phyloP scores from a whole-genome alignment of 1,284 basidiomycete species.

The Tilletia setariae region DNA sequence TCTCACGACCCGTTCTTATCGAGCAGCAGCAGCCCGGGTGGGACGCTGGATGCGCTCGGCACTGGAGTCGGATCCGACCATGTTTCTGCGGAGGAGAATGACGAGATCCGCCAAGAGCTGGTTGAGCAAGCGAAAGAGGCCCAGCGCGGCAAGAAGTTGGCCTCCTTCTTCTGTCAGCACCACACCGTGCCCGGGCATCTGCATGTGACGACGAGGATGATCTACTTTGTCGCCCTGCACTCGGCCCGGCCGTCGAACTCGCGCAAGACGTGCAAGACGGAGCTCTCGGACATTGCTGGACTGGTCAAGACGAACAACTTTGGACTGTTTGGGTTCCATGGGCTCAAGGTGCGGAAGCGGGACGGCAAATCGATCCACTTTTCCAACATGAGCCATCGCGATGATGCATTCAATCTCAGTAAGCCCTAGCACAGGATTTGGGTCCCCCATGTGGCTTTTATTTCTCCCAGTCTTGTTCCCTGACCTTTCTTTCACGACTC shows the following conservation, averaged over 20 bases:
- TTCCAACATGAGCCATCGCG: constrained; percentile 46
- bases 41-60: too few species aligned
- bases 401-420: constrained; percentile 50
- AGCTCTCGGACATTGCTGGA: constrained; percentile 39
- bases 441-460: background rate
- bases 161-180: constrained; percentile 53
- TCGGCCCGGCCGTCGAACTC: constrained; percentile 35
- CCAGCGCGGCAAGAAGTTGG: constrained; percentile 32
- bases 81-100: background rate
- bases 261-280: constrained; percentile 28
- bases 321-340: constrained; percentile 40
- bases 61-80: too few species aligned
- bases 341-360: constrained; percentile 43
- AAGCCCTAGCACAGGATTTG: background rate
- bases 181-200: constrained; percentile 48
- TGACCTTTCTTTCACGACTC: background rate
- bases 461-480: background rate
- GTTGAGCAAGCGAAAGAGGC: constrained; percentile 14
- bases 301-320: constrained; percentile 50
- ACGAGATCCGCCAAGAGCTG: constrained; percentile 19
- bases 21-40: too few species aligned
- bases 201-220: constrained; percentile 41
- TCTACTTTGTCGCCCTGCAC: constrained; percentile 49
- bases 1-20: too few species aligned
- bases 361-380: constrained; percentile 41